Conservation (phyloP, 768 basidiomycete genomes). For the Tubosaeta sp. region DNA sequence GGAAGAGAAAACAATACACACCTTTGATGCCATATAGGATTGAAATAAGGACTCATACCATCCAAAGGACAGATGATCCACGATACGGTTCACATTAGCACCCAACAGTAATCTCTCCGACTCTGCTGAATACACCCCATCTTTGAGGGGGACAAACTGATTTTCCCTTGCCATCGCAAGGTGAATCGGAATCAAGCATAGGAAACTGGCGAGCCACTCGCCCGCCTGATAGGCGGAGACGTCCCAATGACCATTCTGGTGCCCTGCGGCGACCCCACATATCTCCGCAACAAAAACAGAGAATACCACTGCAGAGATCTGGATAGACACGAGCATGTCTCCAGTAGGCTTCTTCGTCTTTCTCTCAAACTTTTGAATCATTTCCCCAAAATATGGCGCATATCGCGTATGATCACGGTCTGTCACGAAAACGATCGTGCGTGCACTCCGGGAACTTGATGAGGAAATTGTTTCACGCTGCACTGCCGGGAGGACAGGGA, state of each 20-base stretch:
- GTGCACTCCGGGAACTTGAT: conserved; percentile 29
- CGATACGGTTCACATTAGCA: too few species aligned
- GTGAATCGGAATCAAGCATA: conserved; percentile 64
- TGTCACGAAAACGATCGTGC: conserved; percentile 28
- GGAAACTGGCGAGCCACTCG: conserved; percentile 57
- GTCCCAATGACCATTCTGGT: conserved; percentile 16
- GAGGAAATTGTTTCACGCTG: conserved; percentile 40
- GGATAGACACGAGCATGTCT: too few species aligned
- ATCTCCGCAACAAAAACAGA: too few species aligned
- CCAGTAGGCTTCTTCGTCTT: conserved; percentile 50
- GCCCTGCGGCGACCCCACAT: too few species aligned
- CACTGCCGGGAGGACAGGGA: conserved; percentile 52
- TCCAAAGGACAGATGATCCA: too few species aligned
- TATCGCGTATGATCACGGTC: too few species aligned
- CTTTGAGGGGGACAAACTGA: conserved; percentile 56
- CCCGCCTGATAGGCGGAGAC: conserved; percentile 43
- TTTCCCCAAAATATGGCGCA: conserved; percentile 39
- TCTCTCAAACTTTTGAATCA: conserved; percentile 45
- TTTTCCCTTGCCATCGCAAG: conserved; percentile 58
- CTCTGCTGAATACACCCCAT: conserved; percentile 48
- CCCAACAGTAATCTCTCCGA: conserved; percentile 30
- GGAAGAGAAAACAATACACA: too few species aligned
- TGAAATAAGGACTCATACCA: conserved; percentile 25
- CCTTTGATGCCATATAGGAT: too few species aligned
- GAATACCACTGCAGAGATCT: too few species aligned